phyloP scores from a whole-genome alignment of 2,329 filamentous ascomycete species.

The Bipolaris victoriae region DNA sequence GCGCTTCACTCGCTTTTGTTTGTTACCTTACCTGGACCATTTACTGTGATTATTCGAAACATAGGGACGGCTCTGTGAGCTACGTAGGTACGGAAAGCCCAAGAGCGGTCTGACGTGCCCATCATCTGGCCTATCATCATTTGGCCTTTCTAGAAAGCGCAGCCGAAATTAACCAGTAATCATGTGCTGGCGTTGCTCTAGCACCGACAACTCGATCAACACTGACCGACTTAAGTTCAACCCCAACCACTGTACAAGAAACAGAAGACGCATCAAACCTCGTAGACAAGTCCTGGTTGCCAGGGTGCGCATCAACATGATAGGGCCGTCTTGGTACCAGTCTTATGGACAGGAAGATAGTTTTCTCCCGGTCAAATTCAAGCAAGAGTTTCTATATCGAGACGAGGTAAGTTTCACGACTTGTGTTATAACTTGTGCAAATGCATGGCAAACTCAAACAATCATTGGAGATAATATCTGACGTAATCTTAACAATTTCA shows the following conservation, averaged over 20 bases:
- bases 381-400: not conserved
- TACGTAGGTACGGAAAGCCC: too few relatives aligned
- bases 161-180: not conserved
- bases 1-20: not conserved
- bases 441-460: not conserved
- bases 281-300: not conserved
- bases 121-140: slow-evolving; percentile 3
- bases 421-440: not conserved
- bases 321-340: not conserved
- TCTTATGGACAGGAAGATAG: not conserved
- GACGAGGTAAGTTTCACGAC: not conserved
- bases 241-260: not conserved
- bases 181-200: not conserved
- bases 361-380: not conserved
- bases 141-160: not conserved
- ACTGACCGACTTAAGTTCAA: not conserved
- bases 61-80: too few relatives aligned
- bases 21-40: too few relatives aligned
- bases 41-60: too few relatives aligned
- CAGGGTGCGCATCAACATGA: not conserved
- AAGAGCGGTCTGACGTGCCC: not conserved
- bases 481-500: not conserved
- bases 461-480: not conserved
- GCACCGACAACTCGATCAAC: not conserved
- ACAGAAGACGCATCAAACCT: not conserved